Base-by-base conservation (phyloP, 768 basidiomycete species). In the Phaeolepiota aurea region DNA sequence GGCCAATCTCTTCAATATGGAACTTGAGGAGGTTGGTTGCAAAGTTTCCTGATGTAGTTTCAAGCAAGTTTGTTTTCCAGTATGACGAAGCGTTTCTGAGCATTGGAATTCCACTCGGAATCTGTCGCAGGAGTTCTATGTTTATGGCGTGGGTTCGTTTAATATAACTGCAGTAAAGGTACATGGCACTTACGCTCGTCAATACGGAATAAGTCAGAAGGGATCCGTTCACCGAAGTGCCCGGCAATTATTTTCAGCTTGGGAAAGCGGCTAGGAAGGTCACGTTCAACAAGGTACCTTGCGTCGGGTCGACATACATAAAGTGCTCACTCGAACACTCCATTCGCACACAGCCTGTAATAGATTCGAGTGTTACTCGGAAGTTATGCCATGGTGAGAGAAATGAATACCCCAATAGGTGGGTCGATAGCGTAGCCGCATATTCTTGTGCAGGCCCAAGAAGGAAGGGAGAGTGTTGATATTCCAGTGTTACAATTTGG, bases 381-480 rank as follows among this genome's bases (percentile, higher is more conserved):
- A 35, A 35, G 9, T 7, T 28, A 28, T 7, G 18, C 33, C 18
- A 28, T n/a, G n/a, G n/a, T n/a, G 13, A 28, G 25, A 28, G 25
- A 28, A 28, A 13, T 13, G 13, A 35, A 2, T 47, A 59, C 59
- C 65, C 64, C 18, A 68, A 42, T 13, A 68, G 48, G 48, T 68
- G 63, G 15, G 52, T 62, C 5, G 65, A 57, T 19, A 65, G 48
- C 4, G 63, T 66, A 5, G 43, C 59, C 1, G 65, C 56, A 34
- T 53, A 66, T 41, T 65, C 64, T 42, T 68, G 62, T 0, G 51
- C 36, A 3, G 63, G 51, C 14, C 58, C 64, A 44, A 46, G 44
- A 16, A 65, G 48, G 45, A 54, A 64, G 3, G 52, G 57, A 13
- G 64, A 56, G 44, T 68, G 63, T 0, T 38, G 37, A 22, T 53